phyloP scores from a whole-genome alignment of 257 asterid species.

The Forsythia viridissima region DNA sequence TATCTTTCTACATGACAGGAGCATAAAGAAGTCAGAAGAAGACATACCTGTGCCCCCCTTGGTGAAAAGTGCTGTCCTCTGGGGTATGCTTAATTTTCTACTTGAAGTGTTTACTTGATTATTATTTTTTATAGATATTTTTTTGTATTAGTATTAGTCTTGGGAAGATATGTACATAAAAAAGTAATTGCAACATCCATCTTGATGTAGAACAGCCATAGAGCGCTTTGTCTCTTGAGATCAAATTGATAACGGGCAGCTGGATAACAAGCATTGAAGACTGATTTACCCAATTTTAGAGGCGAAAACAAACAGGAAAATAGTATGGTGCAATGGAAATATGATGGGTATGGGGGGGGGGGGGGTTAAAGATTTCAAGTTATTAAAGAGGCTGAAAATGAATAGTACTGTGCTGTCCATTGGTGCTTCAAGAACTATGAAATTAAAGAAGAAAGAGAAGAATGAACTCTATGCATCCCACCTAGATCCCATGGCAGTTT shows the following conservation, averaged over 20 bases:
- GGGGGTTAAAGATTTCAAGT: neutral
- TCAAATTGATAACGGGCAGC: neutral
- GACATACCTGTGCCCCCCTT: conserved; percentile 92
- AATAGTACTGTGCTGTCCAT: neutral
- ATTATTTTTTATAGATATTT: neutral
- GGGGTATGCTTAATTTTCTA: conserved; percentile 62
- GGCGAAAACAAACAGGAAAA: neutral
- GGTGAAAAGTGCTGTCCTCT: conserved; percentile 80
- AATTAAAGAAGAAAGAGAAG: neutral
- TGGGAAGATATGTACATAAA: neutral
- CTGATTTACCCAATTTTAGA: neutral
- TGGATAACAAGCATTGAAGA: neutral
- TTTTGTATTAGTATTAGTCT: neutral
- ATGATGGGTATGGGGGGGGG: neutral
- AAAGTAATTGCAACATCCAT: neutral
- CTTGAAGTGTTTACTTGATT: neutral
- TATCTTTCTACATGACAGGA: conserved; percentile 49
- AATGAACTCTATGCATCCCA: neutral
- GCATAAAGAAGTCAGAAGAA: conserved; percentile 78
- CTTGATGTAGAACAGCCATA: neutral
- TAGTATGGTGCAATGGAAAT: neutral
- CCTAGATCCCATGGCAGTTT: neutral
- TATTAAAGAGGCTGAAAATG: neutral
- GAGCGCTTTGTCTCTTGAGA: neutral
- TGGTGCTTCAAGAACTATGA: neutral